These are phyloP conservation scores for Coemansia sp. DNA, from an alignment of 192 early-diverging fungal species.

Conservation along the genomic window DNA sequence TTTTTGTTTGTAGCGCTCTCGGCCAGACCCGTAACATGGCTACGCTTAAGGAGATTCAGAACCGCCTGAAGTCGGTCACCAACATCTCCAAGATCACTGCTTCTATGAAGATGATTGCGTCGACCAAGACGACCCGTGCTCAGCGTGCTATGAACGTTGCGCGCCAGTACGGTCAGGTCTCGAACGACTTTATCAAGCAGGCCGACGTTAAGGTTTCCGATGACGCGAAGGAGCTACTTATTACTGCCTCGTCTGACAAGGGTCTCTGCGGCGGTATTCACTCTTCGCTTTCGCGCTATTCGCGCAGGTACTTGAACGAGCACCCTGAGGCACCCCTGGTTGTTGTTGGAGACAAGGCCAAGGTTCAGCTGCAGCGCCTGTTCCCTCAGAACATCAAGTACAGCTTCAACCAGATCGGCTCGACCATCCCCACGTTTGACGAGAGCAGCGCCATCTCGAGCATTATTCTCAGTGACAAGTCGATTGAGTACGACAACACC, in stretches of 20 bases:
- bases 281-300: constrained; percentile 83
- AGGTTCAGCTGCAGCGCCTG: constrained; percentile 80
- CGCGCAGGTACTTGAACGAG: constrained; percentile 63
- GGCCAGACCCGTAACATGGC: constrained; percentile 89
- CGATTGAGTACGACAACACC: constrained; percentile 63
- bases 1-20: constrained; percentile 57
- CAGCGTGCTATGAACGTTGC: constrained; percentile 88
- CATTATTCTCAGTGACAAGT: constrained; percentile 64
- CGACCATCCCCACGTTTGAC: constrained; percentile 80
- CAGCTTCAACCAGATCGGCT: constrained; percentile 91
- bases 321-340: constrained; percentile 60
- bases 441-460: constrained; percentile 85
- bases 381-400: constrained; percentile 73
- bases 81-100: constrained; percentile 99
- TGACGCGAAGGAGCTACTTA: constrained; percentile 63
- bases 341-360: constrained; percentile 92
- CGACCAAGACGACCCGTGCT: constrained; percentile 89
- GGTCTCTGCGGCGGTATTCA: constrained; percentile 99
- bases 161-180: constrained; percentile 62
- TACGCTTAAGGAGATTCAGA: constrained; percentile 90
- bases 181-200: constrained; percentile 51
- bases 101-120: constrained; percentile 99
- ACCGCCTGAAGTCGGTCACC: constrained; percentile 91
- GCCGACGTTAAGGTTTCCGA: constrained; percentile 71
- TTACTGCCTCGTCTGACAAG: constrained; percentile 92